phyloP scores from a whole-genome alignment of 2,329 filamentous ascomycete genomes.

The Sclerotinia trifoliorum region DNA sequence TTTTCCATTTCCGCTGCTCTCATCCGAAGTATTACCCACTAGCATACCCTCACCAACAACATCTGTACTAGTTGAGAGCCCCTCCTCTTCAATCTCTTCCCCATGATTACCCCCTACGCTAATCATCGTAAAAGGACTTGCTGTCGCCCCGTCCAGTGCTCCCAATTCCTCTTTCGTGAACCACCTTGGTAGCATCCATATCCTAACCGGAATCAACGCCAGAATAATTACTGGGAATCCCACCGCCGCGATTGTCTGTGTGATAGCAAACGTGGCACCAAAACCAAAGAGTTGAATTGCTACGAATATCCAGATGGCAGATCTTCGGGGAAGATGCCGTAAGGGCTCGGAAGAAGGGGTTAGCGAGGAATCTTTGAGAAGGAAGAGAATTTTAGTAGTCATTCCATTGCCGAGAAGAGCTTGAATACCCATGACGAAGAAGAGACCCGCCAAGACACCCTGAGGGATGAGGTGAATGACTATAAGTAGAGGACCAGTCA shows the following conservation, averaged over 20 bases:
- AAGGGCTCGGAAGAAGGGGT: conserved; percentile 61
- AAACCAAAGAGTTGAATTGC: conserved; percentile 67
- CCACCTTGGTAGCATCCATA: conserved; percentile 44
- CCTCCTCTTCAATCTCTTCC: conserved; percentile 39
- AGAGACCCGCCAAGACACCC: conserved; percentile 75
- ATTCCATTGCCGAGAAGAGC: conserved; percentile 76
- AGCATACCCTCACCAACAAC: conserved; percentile 23
- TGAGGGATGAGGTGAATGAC: conserved; percentile 78
- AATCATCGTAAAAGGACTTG: conserved; percentile 44
- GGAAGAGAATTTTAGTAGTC: conserved; percentile 70
- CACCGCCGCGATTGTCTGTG: conserved; percentile 78
- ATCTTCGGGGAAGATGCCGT: conserved; percentile 56
- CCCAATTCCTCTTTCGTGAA: conserved; percentile 35
- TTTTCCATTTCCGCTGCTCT: conserved; percentile 28
- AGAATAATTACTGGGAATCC: conserved; percentile 60
- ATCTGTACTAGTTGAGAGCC: conserved; percentile 24
- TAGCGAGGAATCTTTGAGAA: conserved; percentile 62
- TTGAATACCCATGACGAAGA: conserved; percentile 83
- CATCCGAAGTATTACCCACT: conserved; percentile 29
- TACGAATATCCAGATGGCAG: conserved; percentile 71
- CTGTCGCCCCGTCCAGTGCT: conserved; percentile 64
- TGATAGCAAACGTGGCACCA: conserved; percentile 77
- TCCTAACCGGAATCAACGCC: conserved; percentile 33
- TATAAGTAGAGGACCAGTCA: conserved; percentile 70
- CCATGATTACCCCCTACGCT: conserved; percentile 38